Percentiles rank a stretch among this genome's conserved stretches.
phyloP scores from a whole-genome alignment of 75 land plant genomes.

The Adiantum capillusveneris region DNA sequence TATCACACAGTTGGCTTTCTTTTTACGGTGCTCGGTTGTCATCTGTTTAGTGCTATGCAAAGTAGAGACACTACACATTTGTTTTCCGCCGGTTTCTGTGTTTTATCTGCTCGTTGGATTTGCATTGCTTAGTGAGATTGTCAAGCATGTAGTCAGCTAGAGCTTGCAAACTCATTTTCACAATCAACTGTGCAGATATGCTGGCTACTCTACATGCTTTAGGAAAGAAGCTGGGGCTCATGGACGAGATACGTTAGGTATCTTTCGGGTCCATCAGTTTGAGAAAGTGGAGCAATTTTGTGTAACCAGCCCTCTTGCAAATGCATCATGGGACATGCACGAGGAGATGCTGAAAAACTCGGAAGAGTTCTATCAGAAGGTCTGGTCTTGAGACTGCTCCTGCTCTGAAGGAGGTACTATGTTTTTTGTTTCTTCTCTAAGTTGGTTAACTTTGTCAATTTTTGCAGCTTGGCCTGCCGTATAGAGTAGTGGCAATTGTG shows the following conservation, averaged over 20 bases:
- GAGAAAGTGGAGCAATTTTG: conserved; percentile 98
- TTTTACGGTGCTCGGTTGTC: no score
- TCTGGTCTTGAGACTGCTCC: conserved; percentile 11
- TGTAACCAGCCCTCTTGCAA: conserved; percentile 76
- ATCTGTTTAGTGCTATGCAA: no score
- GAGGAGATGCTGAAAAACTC: conserved; percentile 96
- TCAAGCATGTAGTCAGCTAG: no score
- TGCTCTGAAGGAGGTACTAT: no score
- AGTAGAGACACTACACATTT: no score
- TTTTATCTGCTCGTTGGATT: no score
- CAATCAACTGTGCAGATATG: conserved; percentile 86
- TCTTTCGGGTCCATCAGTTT: conserved; percentile 96
- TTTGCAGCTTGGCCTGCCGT: conserved; percentile 74
- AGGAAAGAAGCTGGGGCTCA: conserved; percentile 96
- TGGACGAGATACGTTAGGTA: conserved; percentile 91
- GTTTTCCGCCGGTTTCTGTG: no score
- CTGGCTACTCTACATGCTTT: conserved; percentile 93
- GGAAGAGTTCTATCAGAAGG: conserved; percentile 89
- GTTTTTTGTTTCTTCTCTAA: no score
- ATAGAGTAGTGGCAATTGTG: conserved; percentile 78
- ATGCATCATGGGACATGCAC: conserved; percentile 88
- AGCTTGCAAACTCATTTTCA: no score
- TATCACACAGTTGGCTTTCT: no score
- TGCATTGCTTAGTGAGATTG: no score
- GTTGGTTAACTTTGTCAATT: neutral